These are phyloP conservation scores for Lagenidium sp. DNA, from an alignment of 352 stramenopile genomes.

Conservation along the genomic window DNA sequence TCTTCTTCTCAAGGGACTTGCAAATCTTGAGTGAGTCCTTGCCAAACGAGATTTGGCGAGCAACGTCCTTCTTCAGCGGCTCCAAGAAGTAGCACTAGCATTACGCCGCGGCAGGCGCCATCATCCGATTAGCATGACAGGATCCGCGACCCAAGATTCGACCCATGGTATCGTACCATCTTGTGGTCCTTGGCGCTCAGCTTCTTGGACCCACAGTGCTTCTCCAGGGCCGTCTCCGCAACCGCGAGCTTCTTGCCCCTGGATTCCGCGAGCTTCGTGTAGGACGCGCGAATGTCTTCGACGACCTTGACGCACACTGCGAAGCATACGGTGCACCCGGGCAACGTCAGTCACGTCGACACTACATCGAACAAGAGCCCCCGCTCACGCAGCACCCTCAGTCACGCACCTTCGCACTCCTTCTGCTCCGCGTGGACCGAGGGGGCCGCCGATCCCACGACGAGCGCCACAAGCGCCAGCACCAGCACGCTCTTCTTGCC, in stretches of 20 bases:
- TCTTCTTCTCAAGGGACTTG: constrained; percentile 91
- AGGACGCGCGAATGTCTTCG: constrained; percentile 71
- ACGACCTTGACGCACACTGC: constrained; percentile 91
- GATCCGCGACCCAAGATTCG: background rate
- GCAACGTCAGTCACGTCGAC: too few relatives aligned
- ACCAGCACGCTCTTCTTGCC: constrained; percentile 45
- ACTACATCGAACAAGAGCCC: too few relatives aligned
- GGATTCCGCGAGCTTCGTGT: constrained; percentile 50
- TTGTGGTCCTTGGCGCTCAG: constrained; percentile 88
- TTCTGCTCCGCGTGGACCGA: constrained; percentile 52
- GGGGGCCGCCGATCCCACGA: constrained; percentile 23
- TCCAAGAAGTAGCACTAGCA: constrained; percentile 91
- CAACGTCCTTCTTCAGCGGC: constrained; percentile 92
- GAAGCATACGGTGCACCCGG: background rate
- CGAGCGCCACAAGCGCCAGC: constrained; percentile 58
- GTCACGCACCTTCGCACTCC: constrained; percentile 85
- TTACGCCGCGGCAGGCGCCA: constrained; percentile 3
- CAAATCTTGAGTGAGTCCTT: constrained; percentile 93
- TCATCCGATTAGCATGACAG: background rate
- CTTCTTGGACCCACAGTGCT: constrained; percentile 77
- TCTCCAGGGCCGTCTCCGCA: constrained; percentile 75
- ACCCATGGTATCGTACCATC: constrained; percentile 35
- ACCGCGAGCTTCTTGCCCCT: constrained; percentile 77
- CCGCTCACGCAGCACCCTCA: background rate
- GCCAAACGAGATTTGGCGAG: constrained; percentile 86